Conservation (phyloP, 768 basidiomycete genomes). For the Trametes meyenii region DNA sequence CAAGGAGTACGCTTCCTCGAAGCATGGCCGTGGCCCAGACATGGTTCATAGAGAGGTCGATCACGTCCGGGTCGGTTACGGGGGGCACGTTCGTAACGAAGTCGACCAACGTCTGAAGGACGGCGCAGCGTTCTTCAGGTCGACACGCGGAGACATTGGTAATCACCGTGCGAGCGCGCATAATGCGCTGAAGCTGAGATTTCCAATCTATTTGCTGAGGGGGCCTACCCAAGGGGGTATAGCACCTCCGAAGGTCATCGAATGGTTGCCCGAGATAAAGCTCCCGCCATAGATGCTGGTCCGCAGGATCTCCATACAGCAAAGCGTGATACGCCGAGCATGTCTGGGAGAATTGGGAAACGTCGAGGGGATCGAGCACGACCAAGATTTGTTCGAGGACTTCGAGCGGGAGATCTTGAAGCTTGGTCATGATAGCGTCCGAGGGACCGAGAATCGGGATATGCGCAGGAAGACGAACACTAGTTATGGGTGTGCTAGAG, state of each 20-base stretch:
- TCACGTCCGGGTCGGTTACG: constrained; percentile 27
- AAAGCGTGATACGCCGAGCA: constrained; percentile 45
- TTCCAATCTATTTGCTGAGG: constrained; percentile 46
- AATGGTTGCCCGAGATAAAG: constrained; percentile 65
- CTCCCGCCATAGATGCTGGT: constrained; percentile 58
- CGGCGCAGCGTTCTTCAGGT: constrained; percentile 44
- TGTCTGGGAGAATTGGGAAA: constrained; percentile 55
- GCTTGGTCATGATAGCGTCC: constrained; percentile 12
- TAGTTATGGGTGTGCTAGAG: too few species aligned
- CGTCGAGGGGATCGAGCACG: constrained; percentile 61
- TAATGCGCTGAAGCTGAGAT: constrained; percentile 52
- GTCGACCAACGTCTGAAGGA: constrained; percentile 54
- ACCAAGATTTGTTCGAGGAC: constrained; percentile 60
- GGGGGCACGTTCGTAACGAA: constrained; percentile 49
- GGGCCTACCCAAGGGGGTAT: constrained; percentile 39
- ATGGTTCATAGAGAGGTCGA: constrained; percentile 49
- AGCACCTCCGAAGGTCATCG: constrained; percentile 63
- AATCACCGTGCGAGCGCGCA: constrained; percentile 56
- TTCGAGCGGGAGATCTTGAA: constrained; percentile 52
- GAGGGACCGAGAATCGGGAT: neutral
- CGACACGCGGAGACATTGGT: constrained; percentile 37
- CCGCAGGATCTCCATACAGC: constrained; percentile 49
- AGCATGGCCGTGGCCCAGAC: constrained; percentile 52
- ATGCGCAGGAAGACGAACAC: neutral
- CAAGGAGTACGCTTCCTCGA: constrained; percentile 48